Evolutionary conservation across 768 basidiomycete species (phyloP).

Genomic region (Suillus weaverae): DNA sequence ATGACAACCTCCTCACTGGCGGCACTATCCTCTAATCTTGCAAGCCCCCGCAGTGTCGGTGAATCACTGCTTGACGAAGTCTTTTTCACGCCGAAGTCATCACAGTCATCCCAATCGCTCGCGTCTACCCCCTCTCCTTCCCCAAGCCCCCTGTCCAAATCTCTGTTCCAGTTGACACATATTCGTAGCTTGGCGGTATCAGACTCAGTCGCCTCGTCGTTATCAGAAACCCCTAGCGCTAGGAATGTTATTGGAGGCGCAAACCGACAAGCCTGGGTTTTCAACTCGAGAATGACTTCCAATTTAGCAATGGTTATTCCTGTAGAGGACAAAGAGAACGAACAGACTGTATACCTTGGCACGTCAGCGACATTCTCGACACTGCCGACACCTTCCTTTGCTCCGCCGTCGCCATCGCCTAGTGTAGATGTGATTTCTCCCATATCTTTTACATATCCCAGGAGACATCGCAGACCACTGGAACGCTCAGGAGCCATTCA

Average conservation of each 20-base stretch:
- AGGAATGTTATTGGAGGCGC: conserved; percentile 4
- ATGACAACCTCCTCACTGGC: background rate
- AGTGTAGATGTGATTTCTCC: conserved; percentile 25
- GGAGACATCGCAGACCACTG: conserved; percentile 31
- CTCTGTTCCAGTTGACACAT: background rate
- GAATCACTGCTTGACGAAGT: conserved; percentile 8
- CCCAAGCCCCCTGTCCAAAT: background rate
- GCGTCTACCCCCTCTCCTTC: conserved; percentile 3
- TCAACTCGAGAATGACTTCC: conserved; percentile 5
- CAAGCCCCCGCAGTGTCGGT: background rate
- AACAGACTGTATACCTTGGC: conserved; percentile 16
- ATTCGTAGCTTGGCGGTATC: background rate
- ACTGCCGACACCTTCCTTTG: conserved; percentile 26
- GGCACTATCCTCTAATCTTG: background rate
- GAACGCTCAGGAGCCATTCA: conserved; percentile 35
- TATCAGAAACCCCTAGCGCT: background rate
- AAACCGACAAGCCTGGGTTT: conserved; percentile 3
- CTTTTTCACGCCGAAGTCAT: conserved; percentile 1
- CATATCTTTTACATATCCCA: conserved; percentile 20
- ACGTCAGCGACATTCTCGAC: conserved; percentile 28
- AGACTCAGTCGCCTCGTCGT: background rate
- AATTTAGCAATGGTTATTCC: conserved; percentile 14
- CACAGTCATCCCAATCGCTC: conserved; percentile 3
- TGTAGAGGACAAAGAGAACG: conserved; percentile 17
- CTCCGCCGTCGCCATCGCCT: conserved; percentile 31